These are phyloP conservation scores for Suillus ampliporus DNA, from an alignment of 768 basidiomycete species.

Conservation along the genomic window DNA sequence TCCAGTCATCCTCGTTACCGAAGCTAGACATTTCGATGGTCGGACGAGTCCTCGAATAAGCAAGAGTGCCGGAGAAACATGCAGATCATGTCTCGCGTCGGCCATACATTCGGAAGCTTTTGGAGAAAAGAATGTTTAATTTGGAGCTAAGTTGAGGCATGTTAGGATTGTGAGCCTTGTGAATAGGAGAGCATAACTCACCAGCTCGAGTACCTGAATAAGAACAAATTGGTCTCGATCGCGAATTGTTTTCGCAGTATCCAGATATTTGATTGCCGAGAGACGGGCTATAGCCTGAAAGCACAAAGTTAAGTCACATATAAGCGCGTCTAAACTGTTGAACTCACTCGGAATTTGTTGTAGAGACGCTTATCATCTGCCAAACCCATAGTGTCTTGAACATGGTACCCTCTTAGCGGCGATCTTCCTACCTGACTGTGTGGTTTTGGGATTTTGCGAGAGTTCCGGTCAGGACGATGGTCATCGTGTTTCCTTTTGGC, in stretches of 20 bases:
- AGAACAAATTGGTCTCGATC: neutral
- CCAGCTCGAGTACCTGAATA: neutral
- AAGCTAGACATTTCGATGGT: neutral
- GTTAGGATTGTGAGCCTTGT: neutral
- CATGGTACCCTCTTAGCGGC: neutral
- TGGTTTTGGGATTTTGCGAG: neutral
- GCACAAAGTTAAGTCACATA: neutral
- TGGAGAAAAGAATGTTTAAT: neutral
- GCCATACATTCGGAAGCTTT: neutral
- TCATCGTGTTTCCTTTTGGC: neutral
- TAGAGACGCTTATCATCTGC: neutral
- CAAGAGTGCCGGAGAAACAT: neutral
- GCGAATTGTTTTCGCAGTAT: neutral
- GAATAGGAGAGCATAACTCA: neutral
- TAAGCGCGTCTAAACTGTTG: neutral
- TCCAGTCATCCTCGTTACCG: neutral
- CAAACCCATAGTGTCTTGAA: slow-evolving; percentile 2
- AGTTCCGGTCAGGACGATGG: neutral
- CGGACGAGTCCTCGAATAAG: neutral
- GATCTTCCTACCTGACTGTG: neutral
- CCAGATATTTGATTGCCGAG: neutral
- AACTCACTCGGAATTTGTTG: slow-evolving; percentile 1
- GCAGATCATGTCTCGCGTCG: neutral
- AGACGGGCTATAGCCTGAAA: neutral
- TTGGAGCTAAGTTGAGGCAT: neutral